A percentile compares a stretch with the other conserved stretches of the same genome.
Evolutionary conservation across 2,329 filamentous ascomycete genomes (phyloP).

Genomic region (Orbilia brochopaga): DNA sequence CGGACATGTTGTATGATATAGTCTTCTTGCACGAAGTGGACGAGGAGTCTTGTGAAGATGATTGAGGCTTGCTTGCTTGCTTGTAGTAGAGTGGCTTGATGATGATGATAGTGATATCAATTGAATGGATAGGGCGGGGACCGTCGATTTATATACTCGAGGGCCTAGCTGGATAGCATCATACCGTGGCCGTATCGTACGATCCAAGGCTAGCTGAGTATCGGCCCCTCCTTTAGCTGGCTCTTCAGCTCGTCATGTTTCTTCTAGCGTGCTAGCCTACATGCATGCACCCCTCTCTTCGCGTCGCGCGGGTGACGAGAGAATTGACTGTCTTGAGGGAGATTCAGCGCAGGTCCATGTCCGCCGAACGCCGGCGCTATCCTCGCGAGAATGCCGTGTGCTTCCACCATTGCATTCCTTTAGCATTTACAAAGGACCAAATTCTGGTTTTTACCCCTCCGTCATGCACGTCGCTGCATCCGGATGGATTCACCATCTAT

Average conservation of each 20-base stretch:
- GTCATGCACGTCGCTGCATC: slow-evolving; percentile 42
- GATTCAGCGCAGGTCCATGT: not conserved
- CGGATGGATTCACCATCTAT: slow-evolving; percentile 38
- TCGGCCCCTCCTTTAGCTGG: not conserved
- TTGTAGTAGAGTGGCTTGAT: slow-evolving; percentile 25
- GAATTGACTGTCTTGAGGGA: not conserved
- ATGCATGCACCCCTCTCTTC: slow-evolving; percentile 15
- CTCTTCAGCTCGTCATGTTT: not conserved
- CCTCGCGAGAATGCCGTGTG: not conserved
- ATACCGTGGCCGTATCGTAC: slow-evolving; percentile 3
- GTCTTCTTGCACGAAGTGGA: not conserved
- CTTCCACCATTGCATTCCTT: slow-evolving; percentile 10
- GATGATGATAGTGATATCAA: slow-evolving; percentile 24
- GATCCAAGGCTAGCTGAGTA: not conserved
- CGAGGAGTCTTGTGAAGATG: not conserved
- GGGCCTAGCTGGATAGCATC: slow-evolving; percentile 24
- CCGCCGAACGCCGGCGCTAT: not conserved
- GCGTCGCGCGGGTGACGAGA: slow-evolving; percentile 2
- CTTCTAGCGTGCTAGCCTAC: not conserved
- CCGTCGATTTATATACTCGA: slow-evolving; percentile 41
- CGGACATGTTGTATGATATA: slow-evolving; percentile 36
- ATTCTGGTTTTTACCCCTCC: slow-evolving; percentile 18
- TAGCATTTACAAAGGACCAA: slow-evolving; percentile 3
- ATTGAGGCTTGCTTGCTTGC: slow-evolving; percentile 13
- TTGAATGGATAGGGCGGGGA: slow-evolving; percentile 17